Evolutionary conservation across 2,329 filamentous ascomycete species (phyloP).

Genomic region (Colletotrichum viniferum): DNA sequence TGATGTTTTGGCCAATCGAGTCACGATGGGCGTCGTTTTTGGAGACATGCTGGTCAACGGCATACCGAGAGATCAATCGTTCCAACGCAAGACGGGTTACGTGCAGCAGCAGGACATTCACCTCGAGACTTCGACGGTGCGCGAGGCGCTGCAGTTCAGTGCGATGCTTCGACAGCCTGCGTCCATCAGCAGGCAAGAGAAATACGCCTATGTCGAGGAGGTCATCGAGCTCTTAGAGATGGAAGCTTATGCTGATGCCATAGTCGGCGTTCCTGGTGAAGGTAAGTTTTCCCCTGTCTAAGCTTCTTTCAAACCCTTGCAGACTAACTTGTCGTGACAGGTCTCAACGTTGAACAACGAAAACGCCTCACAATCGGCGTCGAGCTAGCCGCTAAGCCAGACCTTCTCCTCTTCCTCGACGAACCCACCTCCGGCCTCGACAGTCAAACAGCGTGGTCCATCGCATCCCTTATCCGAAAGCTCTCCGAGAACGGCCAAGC

Average conservation of each 20-base stretch:
- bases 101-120: conserved; percentile 66
- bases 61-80: conserved; percentile 64
- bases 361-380: conserved; percentile 75
- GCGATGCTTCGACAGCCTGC: conserved; percentile 71
- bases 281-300: too few species aligned
- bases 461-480: conserved; percentile 72
- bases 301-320: not conserved
- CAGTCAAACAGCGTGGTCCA: conserved; percentile 76
- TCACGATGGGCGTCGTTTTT: conserved; percentile 71
- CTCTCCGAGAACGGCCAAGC: conserved; percentile 51
- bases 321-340: conserved; percentile 34
- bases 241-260: conserved; percentile 70
- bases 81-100: conserved; percentile 71
- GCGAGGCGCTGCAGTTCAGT: conserved; percentile 70
- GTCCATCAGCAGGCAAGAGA: conserved; percentile 43
- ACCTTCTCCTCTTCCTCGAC: conserved; percentile 76
- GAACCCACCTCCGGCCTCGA: conserved; percentile 80
- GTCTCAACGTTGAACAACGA: conserved; percentile 45
- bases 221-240: conserved; percentile 39
- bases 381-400: conserved; percentile 74
- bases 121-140: conserved; percentile 41
- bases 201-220: conserved; percentile 29
- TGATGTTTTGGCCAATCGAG: conserved; percentile 65
- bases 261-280: conserved; percentile 71
- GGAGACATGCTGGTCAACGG: conserved; percentile 74